Evolutionary conservation across 495 filamentous ascomycete species (phyloP).

Genomic region (Pyrenula massariospora): DNA sequence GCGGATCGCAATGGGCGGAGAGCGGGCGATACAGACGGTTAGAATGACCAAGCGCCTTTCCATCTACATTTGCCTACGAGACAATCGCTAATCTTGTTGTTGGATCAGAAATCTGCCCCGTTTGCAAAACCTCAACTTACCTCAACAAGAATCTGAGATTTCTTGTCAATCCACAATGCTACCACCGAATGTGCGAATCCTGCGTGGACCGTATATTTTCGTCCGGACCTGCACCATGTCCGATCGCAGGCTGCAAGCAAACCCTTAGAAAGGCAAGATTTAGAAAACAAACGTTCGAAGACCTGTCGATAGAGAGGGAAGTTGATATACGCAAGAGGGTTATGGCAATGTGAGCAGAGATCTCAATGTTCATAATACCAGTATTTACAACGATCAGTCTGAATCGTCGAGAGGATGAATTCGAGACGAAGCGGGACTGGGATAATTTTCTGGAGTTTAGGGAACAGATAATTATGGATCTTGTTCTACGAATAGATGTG

Average conservation of each 20-base stretch:
- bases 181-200: conserved; percentile 93
- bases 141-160: conserved; percentile 88
- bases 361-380: background rate
- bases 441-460: conserved; percentile 94
- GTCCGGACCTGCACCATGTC: conserved; percentile 78
- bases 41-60: background rate
- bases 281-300: conserved; percentile 78
- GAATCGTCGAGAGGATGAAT: conserved; percentile 84
- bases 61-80: background rate
- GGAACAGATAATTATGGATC: conserved; percentile 79
- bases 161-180: conserved; percentile 94
- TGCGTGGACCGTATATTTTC: conserved; percentile 94
- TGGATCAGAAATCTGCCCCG: conserved; percentile 70
- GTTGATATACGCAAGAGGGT: conserved; percentile 82
- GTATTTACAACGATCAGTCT: conserved; percentile 31
- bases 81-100: background rate
- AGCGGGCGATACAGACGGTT: background rate
- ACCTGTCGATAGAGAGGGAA: conserved; percentile 83
- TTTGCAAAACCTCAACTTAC: conserved; percentile 93
- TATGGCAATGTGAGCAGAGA: conserved; percentile 44
- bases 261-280: conserved; percentile 70
- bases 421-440: conserved; percentile 65
- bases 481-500: conserved; percentile 61
- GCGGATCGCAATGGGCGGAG: background rate
- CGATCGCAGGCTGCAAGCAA: conserved; percentile 71